Percentiles rank a stretch among this genome's conserved stretches.
phyloP scores from a whole-genome alignment of 2,329 filamentous ascomycete species.

The Cytospora schulzeri region DNA sequence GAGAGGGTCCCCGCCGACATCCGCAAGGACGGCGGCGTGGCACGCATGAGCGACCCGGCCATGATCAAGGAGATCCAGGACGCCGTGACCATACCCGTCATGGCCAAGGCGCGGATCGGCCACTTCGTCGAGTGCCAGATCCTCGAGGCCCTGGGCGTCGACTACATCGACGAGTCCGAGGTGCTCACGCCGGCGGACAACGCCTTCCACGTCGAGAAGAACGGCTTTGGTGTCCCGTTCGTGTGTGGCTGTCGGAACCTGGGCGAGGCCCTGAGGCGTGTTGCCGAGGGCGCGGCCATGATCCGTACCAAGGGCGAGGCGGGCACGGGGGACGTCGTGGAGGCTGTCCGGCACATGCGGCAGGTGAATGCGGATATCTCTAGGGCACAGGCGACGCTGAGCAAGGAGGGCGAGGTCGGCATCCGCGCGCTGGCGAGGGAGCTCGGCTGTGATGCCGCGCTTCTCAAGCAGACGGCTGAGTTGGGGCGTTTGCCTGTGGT shows the following conservation, averaged over 20 bases:
- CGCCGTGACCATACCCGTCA: conserved; percentile 94
- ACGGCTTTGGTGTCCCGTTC: conserved; percentile 79
- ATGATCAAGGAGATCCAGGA: conserved; percentile 97
- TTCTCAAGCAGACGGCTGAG: conserved; percentile 85
- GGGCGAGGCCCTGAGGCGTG: conserved; percentile 86
- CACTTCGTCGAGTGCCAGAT: conserved; percentile 99
- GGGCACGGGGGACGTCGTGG: conserved; percentile 93
- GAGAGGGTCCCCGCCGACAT: conserved; percentile 98
- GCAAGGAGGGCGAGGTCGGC: conserved; percentile 51
- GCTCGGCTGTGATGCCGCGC: conserved; percentile 73
- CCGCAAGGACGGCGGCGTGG: conserved; percentile 86
- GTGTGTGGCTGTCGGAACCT: conserved; percentile 96
- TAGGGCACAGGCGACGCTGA: conserved; percentile 74
- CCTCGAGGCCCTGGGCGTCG: conserved; percentile 89
- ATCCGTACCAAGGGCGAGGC: conserved; percentile 98
- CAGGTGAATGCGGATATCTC: conserved; percentile 83
- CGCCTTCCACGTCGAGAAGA: conserved; percentile 89
- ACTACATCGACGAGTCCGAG: conserved; percentile 98
- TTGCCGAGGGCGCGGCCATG: conserved; percentile 95
- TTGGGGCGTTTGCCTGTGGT: conserved; percentile 89
- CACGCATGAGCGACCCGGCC: conserved; percentile 91
- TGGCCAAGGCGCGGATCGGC: conserved; percentile 97
- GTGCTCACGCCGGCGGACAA: conserved; percentile 94
- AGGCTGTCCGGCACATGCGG: conserved; percentile 95
- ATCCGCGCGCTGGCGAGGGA: conserved; percentile 77